These are phyloP conservation scores for Onygenales sp. DNA, from an alignment of 2,329 filamentous ascomycete species.

Conservation along the genomic window DNA sequence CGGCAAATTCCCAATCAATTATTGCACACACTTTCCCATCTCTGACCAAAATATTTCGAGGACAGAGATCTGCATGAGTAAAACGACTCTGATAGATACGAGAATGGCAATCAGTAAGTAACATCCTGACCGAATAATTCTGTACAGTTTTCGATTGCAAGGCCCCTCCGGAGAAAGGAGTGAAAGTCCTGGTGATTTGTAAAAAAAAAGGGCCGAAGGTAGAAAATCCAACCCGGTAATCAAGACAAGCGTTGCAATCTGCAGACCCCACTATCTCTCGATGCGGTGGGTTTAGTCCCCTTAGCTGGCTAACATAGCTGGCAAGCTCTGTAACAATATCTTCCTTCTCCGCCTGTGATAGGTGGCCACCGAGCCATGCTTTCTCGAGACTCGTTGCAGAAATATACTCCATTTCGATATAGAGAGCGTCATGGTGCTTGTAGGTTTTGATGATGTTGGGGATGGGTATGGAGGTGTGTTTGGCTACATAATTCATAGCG, in stretches of 20 bases:
- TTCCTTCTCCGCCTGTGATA: neutral
- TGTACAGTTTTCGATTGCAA: neutral
- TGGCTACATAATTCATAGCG: neutral
- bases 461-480: neutral
- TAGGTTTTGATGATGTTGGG: neutral
- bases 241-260: neutral
- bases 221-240: neutral
- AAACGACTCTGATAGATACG: conserved; percentile 5
- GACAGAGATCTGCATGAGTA: conserved; percentile 21
- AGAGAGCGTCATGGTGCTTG: neutral
- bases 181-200: neutral
- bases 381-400: neutral
- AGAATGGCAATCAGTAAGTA: neutral
- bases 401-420: neutral
- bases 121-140: neutral
- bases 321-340: neutral
- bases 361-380: neutral
- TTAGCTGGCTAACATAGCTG: neutral
- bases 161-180: neutral
- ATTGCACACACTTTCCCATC: conserved; percentile 12
- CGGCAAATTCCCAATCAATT: conserved; percentile 30
- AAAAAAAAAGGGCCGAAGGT: neutral
- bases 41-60: conserved; percentile 19
- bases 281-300: neutral
- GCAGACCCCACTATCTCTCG: neutral